A percentile compares a stretch with the other conserved stretches of the same genome.
phyloP scores from a whole-genome alignment of 1,284 basidiomycete species.

The Ceratobasidium sp. region DNA sequence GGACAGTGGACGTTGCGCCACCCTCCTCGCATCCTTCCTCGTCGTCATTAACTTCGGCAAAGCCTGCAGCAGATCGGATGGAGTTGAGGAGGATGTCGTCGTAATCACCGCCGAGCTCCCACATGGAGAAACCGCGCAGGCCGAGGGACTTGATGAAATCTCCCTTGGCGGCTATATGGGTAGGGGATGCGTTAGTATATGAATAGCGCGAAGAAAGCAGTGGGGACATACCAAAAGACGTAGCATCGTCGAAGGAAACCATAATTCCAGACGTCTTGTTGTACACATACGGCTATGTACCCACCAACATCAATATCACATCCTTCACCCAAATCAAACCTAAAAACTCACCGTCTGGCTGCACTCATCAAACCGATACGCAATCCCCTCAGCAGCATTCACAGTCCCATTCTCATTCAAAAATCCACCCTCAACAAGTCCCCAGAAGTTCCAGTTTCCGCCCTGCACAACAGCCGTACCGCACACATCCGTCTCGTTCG shows the following conservation, averaged over 20 bases:
- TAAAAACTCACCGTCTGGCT: conserved; percentile 71
- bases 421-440: conserved; percentile 68
- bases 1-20: neutral
- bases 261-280: conserved; percentile 66
- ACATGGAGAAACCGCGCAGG: conserved; percentile 73
- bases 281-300: conserved; percentile 72
- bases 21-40: neutral
- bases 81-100: conserved; percentile 69
- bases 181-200: neutral
- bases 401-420: conserved; percentile 65
- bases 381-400: conserved; percentile 63
- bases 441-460: conserved; percentile 73
- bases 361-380: conserved; percentile 71
- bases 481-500: conserved; percentile 63
- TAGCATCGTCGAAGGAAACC: conserved; percentile 73
- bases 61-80: conserved; percentile 60
- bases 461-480: conserved; percentile 61
- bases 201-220: neutral
- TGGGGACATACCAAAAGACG: conserved; percentile 60
- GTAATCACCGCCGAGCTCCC: conserved; percentile 73
- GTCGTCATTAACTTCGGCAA: conserved; percentile 29
- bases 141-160: conserved; percentile 65
- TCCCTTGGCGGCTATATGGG: conserved; percentile 68
- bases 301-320: conserved; percentile 21
- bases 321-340: neutral